phyloP scores from a whole-genome alignment of 164 flowering plant genomes.

The Vitis rotundifolia region DNA sequence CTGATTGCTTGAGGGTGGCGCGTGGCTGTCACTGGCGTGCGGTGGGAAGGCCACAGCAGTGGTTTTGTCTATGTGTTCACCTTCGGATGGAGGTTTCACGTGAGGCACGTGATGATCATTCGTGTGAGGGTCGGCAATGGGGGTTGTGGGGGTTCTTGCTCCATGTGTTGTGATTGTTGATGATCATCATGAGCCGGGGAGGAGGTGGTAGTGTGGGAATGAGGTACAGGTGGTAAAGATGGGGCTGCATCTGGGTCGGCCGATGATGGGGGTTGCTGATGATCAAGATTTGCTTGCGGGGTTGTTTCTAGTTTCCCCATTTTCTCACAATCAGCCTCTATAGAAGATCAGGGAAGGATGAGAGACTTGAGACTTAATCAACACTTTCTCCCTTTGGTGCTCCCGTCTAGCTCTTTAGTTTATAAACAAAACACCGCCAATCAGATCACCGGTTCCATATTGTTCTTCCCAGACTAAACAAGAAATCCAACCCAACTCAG shows the following conservation, averaged over 20 bases:
- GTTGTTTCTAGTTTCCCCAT: neutral
- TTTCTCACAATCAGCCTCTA: neutral
- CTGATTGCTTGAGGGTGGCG: conserved; percentile 1
- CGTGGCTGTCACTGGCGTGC: neutral
- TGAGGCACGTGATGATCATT: too few species aligned
- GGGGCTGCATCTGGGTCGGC: neutral
- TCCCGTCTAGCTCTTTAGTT: too few species aligned
- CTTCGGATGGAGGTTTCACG: too few species aligned
- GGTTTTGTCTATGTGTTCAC: neutral
- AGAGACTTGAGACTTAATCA: too few species aligned
- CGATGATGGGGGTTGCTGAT: neutral
- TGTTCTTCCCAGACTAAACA: too few species aligned
- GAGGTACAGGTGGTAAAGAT: neutral
- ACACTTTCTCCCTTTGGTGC: too few species aligned
- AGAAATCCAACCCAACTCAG: too few species aligned
- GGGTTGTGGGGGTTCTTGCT: neutral
- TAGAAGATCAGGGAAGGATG: too few species aligned
- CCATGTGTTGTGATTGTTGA: too few species aligned
- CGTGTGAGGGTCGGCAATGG: neutral
- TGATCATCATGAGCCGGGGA: too few species aligned
- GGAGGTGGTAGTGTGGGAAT: neutral
- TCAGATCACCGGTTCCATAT: too few species aligned
- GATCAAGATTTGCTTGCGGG: neutral
- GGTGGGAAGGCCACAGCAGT: neutral
- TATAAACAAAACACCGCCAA: too few species aligned